Conservation (phyloP, 306 rosid genomes). For the Myrica gale region DNA sequence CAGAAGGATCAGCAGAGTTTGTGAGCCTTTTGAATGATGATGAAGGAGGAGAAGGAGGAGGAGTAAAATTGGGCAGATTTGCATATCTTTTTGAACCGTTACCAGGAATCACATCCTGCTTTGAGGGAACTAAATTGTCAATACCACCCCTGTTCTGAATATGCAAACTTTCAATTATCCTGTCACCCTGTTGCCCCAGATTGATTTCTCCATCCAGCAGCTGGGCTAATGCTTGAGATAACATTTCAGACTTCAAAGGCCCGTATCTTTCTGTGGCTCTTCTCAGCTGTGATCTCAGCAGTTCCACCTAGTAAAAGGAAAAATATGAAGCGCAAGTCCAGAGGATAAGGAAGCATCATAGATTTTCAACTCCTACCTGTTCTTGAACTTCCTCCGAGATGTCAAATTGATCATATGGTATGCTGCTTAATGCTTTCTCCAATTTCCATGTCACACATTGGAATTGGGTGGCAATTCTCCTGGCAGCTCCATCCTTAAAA, state of each 20-base stretch:
- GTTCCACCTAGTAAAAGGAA: conserved; percentile 63
- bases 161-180: conserved; percentile 35
- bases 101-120: conserved; percentile 36
- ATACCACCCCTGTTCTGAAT: conserved; percentile 36
- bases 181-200: conserved; percentile 41
- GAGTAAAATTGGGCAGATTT: too few relatives aligned
- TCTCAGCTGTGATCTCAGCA: conserved; percentile 79
- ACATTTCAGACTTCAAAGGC: conserved; percentile 48
- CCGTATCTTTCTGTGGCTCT: conserved; percentile 83
- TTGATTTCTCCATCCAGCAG: conserved; percentile 46
- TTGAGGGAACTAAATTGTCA: conserved; percentile 41
- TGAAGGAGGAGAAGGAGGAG: background rate
- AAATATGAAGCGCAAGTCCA: conserved; percentile 9
- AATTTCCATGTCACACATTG: conserved; percentile 85
- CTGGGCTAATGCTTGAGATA: conserved; percentile 45
- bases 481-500: conserved; percentile 80
- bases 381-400: conserved; percentile 93
- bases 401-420: conserved; percentile 66
- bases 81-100: conserved; percentile 36
- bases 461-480: conserved; percentile 64
- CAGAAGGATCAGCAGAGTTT: conserved; percentile 42
- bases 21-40: conserved; percentile 36
- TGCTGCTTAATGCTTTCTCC: conserved; percentile 66
- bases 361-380: conserved; percentile 60
- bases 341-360: conserved; percentile 3